Evolutionary conservation across 2,329 filamentous ascomycete species (phyloP).

Genomic region (Elsinoe batatas): DNA sequence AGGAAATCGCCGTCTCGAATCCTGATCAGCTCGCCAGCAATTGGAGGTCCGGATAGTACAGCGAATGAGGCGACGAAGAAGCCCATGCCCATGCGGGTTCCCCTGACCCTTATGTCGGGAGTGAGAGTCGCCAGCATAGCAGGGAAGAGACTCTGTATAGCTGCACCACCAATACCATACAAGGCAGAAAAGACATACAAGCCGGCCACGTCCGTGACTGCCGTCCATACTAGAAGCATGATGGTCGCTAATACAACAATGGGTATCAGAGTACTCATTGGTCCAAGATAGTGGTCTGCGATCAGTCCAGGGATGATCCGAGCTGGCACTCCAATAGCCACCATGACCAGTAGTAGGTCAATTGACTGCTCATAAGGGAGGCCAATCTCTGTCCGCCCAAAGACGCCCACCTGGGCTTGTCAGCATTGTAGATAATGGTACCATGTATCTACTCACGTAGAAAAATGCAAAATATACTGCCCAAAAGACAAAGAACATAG

Average conservation of each 20-base stretch:
- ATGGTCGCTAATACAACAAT: slow-evolving; percentile 37
- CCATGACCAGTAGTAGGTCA: slow-evolving; percentile 47
- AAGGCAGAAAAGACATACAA: slow-evolving; percentile 37
- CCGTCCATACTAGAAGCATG: slow-evolving; percentile 48
- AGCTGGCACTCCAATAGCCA: slow-evolving; percentile 47
- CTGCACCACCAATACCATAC: slow-evolving; percentile 37
- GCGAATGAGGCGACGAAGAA: slow-evolving; percentile 38
- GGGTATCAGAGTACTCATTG: slow-evolving; percentile 48
- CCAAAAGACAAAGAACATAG: slow-evolving; percentile 20
- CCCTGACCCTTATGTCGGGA: slow-evolving; percentile 37
- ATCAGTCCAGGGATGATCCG: slow-evolving; percentile 45
- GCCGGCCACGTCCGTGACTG: slow-evolving; percentile 32
- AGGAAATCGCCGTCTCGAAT: slow-evolving; percentile 33
- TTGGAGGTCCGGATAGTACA: slow-evolving; percentile 36
- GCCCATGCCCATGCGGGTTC: slow-evolving; percentile 40
- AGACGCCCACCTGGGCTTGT: slow-evolving; percentile 21
- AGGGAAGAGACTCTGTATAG: slow-evolving; percentile 38
- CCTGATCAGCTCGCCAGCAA: slow-evolving; percentile 39
- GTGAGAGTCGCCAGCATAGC: slow-evolving; percentile 35
- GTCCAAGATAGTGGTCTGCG: slow-evolving; percentile 44
- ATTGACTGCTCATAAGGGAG: slow-evolving; percentile 43
- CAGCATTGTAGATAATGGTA: not conserved
- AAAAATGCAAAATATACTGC: slow-evolving; percentile 37
- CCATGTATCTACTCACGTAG: slow-evolving; percentile 30
- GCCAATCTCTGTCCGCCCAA: slow-evolving; percentile 28